These are phyloP conservation scores for Daldinia childiae DNA, from an alignment of 495 filamentous ascomycete species.

Conservation along the genomic window DNA sequence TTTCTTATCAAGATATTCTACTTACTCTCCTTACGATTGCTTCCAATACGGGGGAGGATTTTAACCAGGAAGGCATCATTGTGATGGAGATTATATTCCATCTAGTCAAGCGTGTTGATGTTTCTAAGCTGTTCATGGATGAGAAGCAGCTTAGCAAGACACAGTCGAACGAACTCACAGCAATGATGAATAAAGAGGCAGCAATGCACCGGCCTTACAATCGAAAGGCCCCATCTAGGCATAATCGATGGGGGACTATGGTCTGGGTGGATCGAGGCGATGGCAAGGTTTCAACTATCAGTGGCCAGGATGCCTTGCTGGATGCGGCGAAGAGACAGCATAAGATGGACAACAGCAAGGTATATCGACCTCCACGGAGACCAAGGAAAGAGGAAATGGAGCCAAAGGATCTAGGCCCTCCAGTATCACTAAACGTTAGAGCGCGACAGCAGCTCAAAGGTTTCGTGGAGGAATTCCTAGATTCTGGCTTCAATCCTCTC, in stretches of 20 bases:
- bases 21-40: conserved; percentile 83
- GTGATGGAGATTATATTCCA: conserved; percentile 92
- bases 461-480: conserved; percentile 94
- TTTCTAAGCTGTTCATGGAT: conserved; percentile 85
- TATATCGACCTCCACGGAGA: conserved; percentile 81
- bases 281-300: conserved; percentile 81
- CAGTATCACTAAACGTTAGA: conserved; percentile 69
- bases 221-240: conserved; percentile 82
- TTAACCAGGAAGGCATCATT: conserved; percentile 84
- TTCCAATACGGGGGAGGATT: conserved; percentile 92
- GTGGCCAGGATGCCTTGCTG: conserved; percentile 83
- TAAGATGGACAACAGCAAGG: conserved; percentile 93
- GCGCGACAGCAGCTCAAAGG: conserved; percentile 76
- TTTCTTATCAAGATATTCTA: conserved; percentile 89
- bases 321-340: conserved; percentile 75
- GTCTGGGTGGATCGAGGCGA: conserved; percentile 94
- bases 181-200: conserved; percentile 79
- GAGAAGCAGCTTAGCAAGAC: conserved; percentile 72
- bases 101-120: conserved; percentile 87
- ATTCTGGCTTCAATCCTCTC: conserved; percentile 94
- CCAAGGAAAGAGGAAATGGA: conserved; percentile 71
- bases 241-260: conserved; percentile 96
- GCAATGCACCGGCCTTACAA: conserved; percentile 80
- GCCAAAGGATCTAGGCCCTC: conserved; percentile 78
- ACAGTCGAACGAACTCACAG: conserved; percentile 76